Evolutionary conservation across 306 rosid species (phyloP), one percentile per base, ranked within the genome.

Genomic region (Fragaria ananassa): DNA sequence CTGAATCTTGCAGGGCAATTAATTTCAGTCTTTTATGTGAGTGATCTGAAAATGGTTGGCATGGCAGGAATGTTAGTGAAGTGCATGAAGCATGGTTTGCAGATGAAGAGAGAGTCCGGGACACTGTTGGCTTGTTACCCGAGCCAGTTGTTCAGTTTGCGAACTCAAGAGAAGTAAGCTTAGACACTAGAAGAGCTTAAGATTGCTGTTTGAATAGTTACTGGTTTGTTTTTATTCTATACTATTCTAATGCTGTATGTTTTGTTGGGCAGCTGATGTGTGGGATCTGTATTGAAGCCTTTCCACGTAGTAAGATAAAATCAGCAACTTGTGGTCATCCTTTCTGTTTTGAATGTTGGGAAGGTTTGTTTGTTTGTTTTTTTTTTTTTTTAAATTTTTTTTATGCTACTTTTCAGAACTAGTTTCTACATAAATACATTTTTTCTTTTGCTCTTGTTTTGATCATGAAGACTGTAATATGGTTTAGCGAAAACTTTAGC

Each of bases 1-100:
- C 15, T 23, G 65, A 72, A 72, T 37, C 25, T 39, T 8, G 21
- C 23, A 44, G 58, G 42, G 29, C 15, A 4, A 47, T 70, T 47
- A 10, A 7, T 27, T 14, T 70, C 8, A 4, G 0, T 42, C 21
- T 71, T 46, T 10, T 56, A 23, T 46, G 49, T 73, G 31, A 17
- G n/a, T 57, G 47, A 41, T 41, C 18, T 56, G 53, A 73, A 57
- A 56, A 41, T 23, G 54, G 41, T 41, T 57, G 41, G 67, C 58
- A 41, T 73, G 27, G 39, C 81, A 89, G 93, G 93, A 86, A 79
- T 68, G 87, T 81, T 35, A 79, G 86, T 81, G 80, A 83, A 85
- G 85, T 89, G 64, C 89, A 86, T 35, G 93, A 89, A 70, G 90
- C 82, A 79, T 89, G 93, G 90, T 89, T 89, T 81, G 86, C 86